Base-by-base conservation (phyloP, 1,284 basidiomycete genomes). In the Cryptococcus sp. region DNA sequence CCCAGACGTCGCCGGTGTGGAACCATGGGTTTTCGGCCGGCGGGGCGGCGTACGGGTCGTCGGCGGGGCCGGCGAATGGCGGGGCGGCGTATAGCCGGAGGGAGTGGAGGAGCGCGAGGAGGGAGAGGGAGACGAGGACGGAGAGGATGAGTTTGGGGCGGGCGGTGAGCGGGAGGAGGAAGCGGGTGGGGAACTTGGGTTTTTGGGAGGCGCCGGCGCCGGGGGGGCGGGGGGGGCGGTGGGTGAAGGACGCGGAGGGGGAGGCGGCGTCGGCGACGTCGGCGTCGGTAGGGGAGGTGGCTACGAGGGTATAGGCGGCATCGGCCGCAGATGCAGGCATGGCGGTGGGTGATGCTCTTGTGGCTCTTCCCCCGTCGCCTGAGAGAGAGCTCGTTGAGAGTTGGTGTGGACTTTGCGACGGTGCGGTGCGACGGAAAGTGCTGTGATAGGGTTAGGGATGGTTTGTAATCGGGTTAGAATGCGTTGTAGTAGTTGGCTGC, bases 1-100 rank as follows among this genome's bases (percentile, higher is more conserved):
- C 46, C 65, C 64, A 66, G 15, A 68, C 56, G 16, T 67, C 59
- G 2, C 68, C 70, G 1, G 57, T 64, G 15, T 50, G 44, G 52
- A 68, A 71, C 50, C 66, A 69, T 12, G 66, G 65, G 52, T 67
- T 69, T 18, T 33, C 40, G 18, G 44, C 40, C 11, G 42, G 56
- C 13, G 46, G 18, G 11, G 52, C 35, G 12, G 37, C 42, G 33
- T 23, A 39, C 18, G 18, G 50, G 7, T 23, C 21, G 24, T 43
- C 23, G 23, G 35, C 9, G 12, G 24, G 37, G 37, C 36, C 42
- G 13, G 36, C 28, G 45, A 39, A 45, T 23, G 33, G 24, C 5
- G 38, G 18, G 23, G 37, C 50, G 15, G 45, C 33, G 13, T 28
- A 23, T 4, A 57, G 13, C 28, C 28, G 28, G 28, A 33, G 28